These are phyloP conservation scores for Dendrobium chrysotoxum DNA, from an alignment of 106 monocot genomes.

Conservation along the genomic window DNA sequence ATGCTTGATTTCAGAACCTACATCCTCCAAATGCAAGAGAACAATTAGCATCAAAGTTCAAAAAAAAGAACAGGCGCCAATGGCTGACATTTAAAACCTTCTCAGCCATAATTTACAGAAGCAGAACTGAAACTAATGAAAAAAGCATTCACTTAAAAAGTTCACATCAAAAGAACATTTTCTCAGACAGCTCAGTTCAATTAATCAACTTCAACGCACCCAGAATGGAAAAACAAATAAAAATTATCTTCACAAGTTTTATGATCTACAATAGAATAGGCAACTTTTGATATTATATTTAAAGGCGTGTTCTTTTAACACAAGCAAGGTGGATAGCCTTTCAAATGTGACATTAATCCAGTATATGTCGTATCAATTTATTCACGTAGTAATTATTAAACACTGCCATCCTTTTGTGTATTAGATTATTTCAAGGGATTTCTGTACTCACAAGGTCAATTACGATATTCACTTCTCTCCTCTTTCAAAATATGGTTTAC, in stretches of 20 bases:
- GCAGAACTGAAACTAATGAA: not conserved
- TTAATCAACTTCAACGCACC: no score
- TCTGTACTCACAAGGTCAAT: not conserved
- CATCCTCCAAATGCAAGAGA: not conserved
- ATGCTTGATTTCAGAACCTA: not conserved
- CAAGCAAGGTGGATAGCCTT: not conserved
- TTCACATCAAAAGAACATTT: not conserved
- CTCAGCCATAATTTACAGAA: not conserved
- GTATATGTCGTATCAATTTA: not conserved
- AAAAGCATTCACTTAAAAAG: not conserved
- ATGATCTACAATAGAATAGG: not conserved
- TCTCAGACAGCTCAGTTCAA: not conserved
- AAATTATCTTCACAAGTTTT: not conserved
- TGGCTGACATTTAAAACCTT: not conserved
- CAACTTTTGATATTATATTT: not conserved
- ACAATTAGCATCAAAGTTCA: not conserved
- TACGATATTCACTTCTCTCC: not conserved
- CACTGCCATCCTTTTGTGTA: not conserved
- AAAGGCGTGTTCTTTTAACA: not conserved
- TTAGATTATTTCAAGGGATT: not conserved
- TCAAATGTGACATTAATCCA: not conserved
- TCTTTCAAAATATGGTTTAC: not conserved
- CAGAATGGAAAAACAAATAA: no score
- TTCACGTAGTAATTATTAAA: not conserved
- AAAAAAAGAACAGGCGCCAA: not conserved